phyloP scores from a whole-genome alignment of 805 yeast species.

The Candida germanica region DNA sequence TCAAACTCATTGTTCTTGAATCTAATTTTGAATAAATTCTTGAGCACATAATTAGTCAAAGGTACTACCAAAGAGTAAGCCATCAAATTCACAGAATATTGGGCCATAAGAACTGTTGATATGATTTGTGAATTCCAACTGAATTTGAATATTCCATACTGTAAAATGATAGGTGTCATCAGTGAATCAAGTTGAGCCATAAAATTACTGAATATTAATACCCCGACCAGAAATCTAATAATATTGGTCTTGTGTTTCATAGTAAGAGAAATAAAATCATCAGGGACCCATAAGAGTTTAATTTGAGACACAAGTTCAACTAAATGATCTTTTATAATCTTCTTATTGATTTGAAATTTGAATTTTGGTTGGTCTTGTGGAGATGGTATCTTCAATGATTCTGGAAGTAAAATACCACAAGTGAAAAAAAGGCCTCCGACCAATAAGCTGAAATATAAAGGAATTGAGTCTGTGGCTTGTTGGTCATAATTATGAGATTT shows the following conservation, averaged over 20 bases:
- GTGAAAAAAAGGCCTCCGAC: neutral
- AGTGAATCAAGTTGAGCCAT: slow-evolving; percentile 25
- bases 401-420: slow-evolving; percentile 15
- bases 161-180: slow-evolving; percentile 37
- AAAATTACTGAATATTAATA: slow-evolving; percentile 42
- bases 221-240: slow-evolving; percentile 4
- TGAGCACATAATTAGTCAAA: slow-evolving; percentile 27
- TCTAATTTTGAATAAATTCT: slow-evolving; percentile 22
- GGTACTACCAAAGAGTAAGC: slow-evolving; percentile 52
- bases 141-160: slow-evolving; percentile 52
- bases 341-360: no score
- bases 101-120: slow-evolving; percentile 49
- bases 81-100: slow-evolving; percentile 39
- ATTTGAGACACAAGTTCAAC: neutral
- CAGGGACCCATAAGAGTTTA: slow-evolving; percentile 4
- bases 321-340: neutral
- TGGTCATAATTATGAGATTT: slow-evolving; percentile 1
- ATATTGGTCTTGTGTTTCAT: slow-evolving; percentile 2
- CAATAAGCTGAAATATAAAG: slow-evolving; percentile 1
- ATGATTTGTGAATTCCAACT: slow-evolving; percentile 51
- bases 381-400: slow-evolving; percentile 1
- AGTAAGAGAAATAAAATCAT: slow-evolving; percentile 3
- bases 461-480: neutral
- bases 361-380: neutral
- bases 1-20: slow-evolving; percentile 9